These are phyloP conservation scores for Cercospora sp. DNA, from an alignment of 2,329 filamentous ascomycete genomes.

Conservation along the genomic window DNA sequence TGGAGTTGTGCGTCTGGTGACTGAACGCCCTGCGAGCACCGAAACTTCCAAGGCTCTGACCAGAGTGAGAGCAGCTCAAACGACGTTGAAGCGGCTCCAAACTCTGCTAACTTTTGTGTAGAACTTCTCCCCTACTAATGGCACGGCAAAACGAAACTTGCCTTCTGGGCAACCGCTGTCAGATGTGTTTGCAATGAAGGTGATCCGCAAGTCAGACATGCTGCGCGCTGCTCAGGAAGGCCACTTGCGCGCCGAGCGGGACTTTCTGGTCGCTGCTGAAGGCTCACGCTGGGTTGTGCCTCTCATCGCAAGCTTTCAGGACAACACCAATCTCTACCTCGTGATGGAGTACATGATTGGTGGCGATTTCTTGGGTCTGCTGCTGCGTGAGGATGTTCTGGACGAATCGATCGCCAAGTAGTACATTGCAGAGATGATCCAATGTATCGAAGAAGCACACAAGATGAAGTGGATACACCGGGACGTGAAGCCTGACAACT, in stretches of 20 bases:
- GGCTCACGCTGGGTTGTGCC: constrained; percentile 90
- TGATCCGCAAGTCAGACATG: constrained; percentile 93
- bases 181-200: constrained; percentile 91
- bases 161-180: constrained; percentile 42
- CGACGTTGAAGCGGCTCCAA: too few species aligned
- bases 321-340: constrained; percentile 78
- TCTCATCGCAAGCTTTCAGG: constrained; percentile 85
- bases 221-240: constrained; percentile 87
- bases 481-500: constrained; percentile 97
- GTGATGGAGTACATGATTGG: constrained; percentile 99
- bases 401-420: constrained; percentile 77
- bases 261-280: constrained; percentile 86
- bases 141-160: constrained; percentile 32
- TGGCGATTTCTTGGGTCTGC: constrained; percentile 84
- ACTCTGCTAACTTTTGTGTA: constrained; percentile 1
- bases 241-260: constrained; percentile 84
- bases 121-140: constrained; percentile 29
- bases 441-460: constrained; percentile 92
- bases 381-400: constrained; percentile 82
- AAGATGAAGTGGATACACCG: constrained; percentile 87
- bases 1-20: constrained; percentile 84
- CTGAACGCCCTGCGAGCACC: constrained; percentile 49
- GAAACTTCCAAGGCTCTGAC: not conserved
- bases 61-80: constrained; percentile 1
- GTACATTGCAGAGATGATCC: constrained; percentile 93